These are phyloP conservation scores for Phytophthora agathidicida DNA, from an alignment of 352 stramenopile genomes.

Conservation along the genomic window DNA sequence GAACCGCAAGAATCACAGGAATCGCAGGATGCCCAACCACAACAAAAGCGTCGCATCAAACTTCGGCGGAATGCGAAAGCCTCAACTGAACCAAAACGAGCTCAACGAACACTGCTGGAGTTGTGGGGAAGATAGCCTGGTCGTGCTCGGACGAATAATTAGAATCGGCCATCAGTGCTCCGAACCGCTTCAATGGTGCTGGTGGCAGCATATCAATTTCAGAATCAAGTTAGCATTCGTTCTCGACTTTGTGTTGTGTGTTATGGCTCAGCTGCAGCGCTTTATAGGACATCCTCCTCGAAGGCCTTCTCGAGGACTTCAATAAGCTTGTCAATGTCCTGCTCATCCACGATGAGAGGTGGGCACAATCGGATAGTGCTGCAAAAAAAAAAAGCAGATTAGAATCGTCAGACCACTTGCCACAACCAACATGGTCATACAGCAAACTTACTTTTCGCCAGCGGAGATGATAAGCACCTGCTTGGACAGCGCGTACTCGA, in stretches of 20 bases:
- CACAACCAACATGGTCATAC: neutral
- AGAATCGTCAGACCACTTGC: constrained; percentile 9
- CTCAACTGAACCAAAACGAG: constrained; percentile 16
- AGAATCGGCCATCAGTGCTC: neutral
- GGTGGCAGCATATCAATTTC: constrained; percentile 15
- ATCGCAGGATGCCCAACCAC: neutral
- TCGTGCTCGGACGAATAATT: constrained; percentile 8
- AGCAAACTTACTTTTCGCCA: constrained; percentile 72
- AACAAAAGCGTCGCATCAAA: constrained; percentile 22
- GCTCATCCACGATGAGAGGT: constrained; percentile 79
- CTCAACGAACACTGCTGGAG: constrained; percentile 49
- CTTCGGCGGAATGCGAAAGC: constrained; percentile 18
- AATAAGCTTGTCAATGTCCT: constrained; percentile 80
- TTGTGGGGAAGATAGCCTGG: constrained; percentile 33
- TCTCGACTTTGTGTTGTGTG: constrained; percentile 8
- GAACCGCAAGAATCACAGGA: constrained; percentile 14
- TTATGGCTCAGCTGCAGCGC: constrained; percentile 2
- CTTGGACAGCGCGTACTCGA: constrained; percentile 78
- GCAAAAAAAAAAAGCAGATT: constrained; percentile 12
- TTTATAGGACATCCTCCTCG: constrained; percentile 61
- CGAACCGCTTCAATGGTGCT: neutral
- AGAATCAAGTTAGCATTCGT: constrained; percentile 9
- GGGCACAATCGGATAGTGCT: constrained; percentile 85
- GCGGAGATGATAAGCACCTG: constrained; percentile 84
- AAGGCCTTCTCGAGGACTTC: constrained; percentile 72